phyloP scores from a whole-genome alignment of 2,329 filamentous ascomycete species.

The Cercospora sp. region DNA sequence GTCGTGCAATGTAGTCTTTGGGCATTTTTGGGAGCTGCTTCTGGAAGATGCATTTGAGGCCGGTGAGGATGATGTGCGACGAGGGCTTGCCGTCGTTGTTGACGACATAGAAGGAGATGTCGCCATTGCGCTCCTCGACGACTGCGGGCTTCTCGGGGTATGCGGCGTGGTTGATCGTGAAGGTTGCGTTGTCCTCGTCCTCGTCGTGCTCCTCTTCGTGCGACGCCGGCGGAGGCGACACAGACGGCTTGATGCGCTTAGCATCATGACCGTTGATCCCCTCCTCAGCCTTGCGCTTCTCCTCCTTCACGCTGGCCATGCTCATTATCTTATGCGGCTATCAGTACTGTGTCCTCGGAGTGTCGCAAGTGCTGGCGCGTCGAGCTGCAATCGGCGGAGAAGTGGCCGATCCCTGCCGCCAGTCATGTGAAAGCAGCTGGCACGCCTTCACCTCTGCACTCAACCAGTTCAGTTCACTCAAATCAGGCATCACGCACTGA shows the following conservation, averaged over 20 bases:
- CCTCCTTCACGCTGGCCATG: slow-evolving; percentile 24
- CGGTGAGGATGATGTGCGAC: slow-evolving; percentile 90
- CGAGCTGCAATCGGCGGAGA: not conserved
- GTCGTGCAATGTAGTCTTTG: slow-evolving; percentile 95
- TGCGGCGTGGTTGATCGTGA: slow-evolving; percentile 51
- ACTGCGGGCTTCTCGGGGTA: slow-evolving; percentile 95
- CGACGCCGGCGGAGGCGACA: slow-evolving; percentile 39
- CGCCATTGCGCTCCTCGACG: slow-evolving; percentile 86
- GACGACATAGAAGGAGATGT: slow-evolving; percentile 96
- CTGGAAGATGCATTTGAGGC: slow-evolving; percentile 96
- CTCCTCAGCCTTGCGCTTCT: slow-evolving; percentile 74
- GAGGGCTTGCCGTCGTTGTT: slow-evolving; percentile 91
- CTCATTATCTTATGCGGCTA: slow-evolving; percentile 9
- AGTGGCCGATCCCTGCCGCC: not conserved
- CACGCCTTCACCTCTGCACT: slow-evolving; percentile 3
- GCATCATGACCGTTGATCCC: slow-evolving; percentile 54
- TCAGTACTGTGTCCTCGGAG: not conserved
- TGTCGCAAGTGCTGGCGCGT: not conserved
- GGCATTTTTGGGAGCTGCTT: slow-evolving; percentile 99
- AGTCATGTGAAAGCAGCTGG: not conserved
- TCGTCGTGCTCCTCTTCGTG: slow-evolving; percentile 30
- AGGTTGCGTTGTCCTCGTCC: slow-evolving; percentile 21
- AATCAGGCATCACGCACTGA: not conserved
- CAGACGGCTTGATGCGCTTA: slow-evolving; percentile 62
- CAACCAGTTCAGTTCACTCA: not conserved